A percentile compares a stretch with the other conserved stretches of the same genome.
Evolutionary conservation across 495 filamentous ascomycete genomes (phyloP).

Genomic region (Talaromyces liani): DNA sequence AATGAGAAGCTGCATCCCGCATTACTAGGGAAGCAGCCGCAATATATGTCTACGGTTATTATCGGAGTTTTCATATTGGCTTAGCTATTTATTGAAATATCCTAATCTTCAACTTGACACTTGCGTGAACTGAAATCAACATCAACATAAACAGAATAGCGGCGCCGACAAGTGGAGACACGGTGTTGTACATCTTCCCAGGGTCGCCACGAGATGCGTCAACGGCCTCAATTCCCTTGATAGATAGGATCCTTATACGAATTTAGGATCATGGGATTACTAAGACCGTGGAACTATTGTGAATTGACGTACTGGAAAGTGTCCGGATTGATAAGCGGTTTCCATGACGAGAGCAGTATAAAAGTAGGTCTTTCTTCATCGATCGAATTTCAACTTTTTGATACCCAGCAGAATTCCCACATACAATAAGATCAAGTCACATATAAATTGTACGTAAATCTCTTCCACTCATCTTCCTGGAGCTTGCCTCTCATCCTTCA

Average conservation of each 20-base stretch:
- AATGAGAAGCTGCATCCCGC: not conserved
- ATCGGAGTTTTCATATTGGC: too few species aligned
- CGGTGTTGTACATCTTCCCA: not conserved
- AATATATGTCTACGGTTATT: not conserved
- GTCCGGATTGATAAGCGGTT: not conserved
- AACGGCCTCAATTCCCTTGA: not conserved
- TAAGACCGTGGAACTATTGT: not conserved
- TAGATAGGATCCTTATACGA: not conserved
- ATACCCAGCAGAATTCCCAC: not conserved
- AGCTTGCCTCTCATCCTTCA: too few species aligned
- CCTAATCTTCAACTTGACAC: not conserved
- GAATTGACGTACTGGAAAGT: not conserved
- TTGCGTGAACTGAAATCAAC: not conserved
- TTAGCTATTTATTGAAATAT: not conserved
- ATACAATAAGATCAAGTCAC: not conserved
- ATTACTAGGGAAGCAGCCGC: not conserved
- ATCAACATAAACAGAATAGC: not conserved
- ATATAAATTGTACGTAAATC: not conserved
- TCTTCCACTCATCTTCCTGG: too few species aligned
- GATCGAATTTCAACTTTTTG: too few species aligned
- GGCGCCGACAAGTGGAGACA: constrained; percentile 4
- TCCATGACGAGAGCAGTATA: not conserved
- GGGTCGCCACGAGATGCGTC: not conserved
- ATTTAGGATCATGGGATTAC: not conserved
- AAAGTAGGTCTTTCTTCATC: not conserved